Evolutionary conservation across 2,329 filamentous ascomycete species (phyloP), one percentile per base, ranked within the genome.

Genomic region (Elsinoe arachidis): DNA sequence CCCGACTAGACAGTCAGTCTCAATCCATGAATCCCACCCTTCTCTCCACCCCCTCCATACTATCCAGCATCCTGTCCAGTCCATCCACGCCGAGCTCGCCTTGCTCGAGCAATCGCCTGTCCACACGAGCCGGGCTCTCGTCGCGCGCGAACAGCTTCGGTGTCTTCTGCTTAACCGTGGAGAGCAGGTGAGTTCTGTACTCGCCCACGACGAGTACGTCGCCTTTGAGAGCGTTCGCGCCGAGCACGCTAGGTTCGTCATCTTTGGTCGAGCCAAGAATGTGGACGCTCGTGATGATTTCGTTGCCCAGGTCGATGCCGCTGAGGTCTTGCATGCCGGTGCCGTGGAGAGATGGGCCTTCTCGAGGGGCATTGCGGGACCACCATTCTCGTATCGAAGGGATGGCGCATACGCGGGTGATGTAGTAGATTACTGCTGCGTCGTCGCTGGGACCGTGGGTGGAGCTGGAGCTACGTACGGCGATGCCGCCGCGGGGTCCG

Each of bases 71-170:
- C 51, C 74, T 68, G 57, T 77, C 73, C 69, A 78, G 74, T 7
- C 75, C 75, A 33, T 73, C 74, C 14, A 78, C 63, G 60, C 77
- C 76, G 7, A 78, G 71, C 58, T 75, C 73, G 17, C 74, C 74
- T 10, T 68, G 67, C 41, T 71, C 68, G 7, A 78, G 69, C 57
- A 78, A 67, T 1, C 69, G 67, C 62, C 74, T 73, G 57, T 78
- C 76, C n/a, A 59, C 61, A 9, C 60, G 37, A n/a, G 57, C 58
- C 9, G 58, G 58, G 21, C 58, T 59, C 12, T 43, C 38, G n/a
- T 68, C 63, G 21, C 68, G 67, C 11, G 63, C 58, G 12, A 67
- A 64, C 5, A 73, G 61, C 34, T 67, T 62, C 35, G 68, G 61
- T 33, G 67, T 66, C 15, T 69, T 62, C 23, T 65, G 62, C 15